Conservation (phyloP, 179 eudicot species). For the Amaranthus tricolor region DNA sequence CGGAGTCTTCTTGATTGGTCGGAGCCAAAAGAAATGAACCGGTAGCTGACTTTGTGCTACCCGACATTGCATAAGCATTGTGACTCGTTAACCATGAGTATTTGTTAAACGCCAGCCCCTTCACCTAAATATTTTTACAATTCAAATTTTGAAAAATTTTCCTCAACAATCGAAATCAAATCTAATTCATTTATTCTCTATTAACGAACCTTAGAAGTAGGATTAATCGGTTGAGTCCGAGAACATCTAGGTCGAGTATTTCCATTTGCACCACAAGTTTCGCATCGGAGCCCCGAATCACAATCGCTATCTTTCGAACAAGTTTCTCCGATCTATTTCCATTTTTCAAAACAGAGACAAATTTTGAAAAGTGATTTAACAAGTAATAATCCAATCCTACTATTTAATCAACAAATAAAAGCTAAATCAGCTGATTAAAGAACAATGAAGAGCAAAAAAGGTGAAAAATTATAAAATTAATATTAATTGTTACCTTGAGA, state of each 20-base stretch:
- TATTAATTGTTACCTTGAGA: constrained; percentile 27
- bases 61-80: constrained; percentile 66
- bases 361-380: not conserved
- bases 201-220: constrained; percentile 43
- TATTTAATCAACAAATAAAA: not conserved
- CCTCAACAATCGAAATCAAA: no score
- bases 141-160: no score
- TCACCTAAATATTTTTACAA: constrained; percentile 20
- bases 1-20: constrained; percentile 77
- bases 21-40: constrained; percentile 60
- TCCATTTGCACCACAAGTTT: constrained; percentile 66
- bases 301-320: constrained; percentile 54
- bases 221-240: constrained; percentile 57
- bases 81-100: constrained; percentile 92
- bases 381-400: not conserved
- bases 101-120: constrained; percentile 72
- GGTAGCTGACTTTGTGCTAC: constrained; percentile 54
- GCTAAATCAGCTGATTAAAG: not conserved
- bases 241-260: constrained; percentile 76
- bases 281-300: constrained; percentile 62
- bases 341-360: not conserved
- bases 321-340: constrained; percentile 54
- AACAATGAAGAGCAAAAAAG: not conserved
- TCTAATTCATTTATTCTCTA: no score
- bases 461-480: not conserved